Conservation (phyloP, 2,329 filamentous ascomycete genomes). For the Clonostachys byssicola region DNA sequence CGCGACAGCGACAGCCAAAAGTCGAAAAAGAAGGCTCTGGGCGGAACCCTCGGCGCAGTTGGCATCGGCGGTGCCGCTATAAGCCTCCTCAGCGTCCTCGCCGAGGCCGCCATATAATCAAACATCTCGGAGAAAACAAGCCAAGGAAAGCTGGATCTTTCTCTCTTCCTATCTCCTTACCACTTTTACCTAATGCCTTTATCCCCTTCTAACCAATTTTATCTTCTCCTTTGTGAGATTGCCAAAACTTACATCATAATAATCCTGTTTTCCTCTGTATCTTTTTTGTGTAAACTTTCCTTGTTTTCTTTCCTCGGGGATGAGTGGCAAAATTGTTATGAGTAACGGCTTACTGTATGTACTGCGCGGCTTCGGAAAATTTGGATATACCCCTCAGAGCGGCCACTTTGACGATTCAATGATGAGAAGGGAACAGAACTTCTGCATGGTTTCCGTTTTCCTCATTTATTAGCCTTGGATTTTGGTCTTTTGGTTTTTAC, state of each 20-base stretch:
- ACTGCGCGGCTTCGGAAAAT: too few relatives aligned
- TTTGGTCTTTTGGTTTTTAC: not conserved
- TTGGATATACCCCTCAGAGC: too few relatives aligned
- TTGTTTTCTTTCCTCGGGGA: not conserved
- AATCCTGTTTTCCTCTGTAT: not conserved
- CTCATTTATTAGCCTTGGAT: not conserved
- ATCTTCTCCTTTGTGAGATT: not conserved
- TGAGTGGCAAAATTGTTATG: too few relatives aligned
- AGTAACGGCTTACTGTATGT: too few relatives aligned
- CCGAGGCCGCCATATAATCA: slow-evolving; percentile 42
- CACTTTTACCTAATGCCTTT: not conserved
- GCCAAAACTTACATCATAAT: not conserved
- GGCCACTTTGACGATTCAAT: too few relatives aligned
- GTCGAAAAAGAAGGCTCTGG: slow-evolving; percentile 39
- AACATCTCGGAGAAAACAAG: not conserved
- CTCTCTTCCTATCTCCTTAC: not conserved
- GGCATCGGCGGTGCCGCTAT: slow-evolving; percentile 58
- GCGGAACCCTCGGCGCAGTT: slow-evolving; percentile 51
- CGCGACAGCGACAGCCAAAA: slow-evolving; percentile 20
- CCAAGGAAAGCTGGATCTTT: not conserved
- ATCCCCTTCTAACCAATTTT: not conserved
- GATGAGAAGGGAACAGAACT: too few relatives aligned
- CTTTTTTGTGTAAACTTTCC: not conserved
- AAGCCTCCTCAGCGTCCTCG: slow-evolving; percentile 52
- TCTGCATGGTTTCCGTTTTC: too few relatives aligned